These are phyloP conservation scores for Pseudogymnoascus sp. DNA, from an alignment of 2,329 filamentous ascomycete species.

Conservation along the genomic window DNA sequence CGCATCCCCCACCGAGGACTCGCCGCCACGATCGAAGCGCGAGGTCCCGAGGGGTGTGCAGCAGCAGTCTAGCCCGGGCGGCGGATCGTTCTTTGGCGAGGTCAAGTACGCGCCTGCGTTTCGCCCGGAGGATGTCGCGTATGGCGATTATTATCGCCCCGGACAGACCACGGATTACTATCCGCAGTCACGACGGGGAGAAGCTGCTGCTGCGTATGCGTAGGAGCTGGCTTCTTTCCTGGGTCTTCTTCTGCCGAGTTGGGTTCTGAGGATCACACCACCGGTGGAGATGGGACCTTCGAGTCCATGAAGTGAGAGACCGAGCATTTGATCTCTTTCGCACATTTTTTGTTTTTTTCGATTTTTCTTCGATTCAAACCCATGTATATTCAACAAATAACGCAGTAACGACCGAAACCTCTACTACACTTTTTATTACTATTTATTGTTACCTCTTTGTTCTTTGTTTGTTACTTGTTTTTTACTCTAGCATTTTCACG, in stretches of 20 bases:
- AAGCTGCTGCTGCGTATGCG: neutral
- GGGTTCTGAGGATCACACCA: neutral
- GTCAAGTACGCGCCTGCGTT: slow-evolving; percentile 6
- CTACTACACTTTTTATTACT: neutral
- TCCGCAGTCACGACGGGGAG: neutral
- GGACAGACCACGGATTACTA: neutral
- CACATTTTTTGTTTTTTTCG: neutral
- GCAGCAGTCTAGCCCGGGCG: neutral
- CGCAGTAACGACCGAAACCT: slow-evolving; percentile 1
- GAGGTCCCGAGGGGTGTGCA: neutral
- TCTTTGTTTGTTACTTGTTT: neutral
- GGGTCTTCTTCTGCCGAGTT: neutral
- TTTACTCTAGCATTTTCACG: slow-evolving; percentile 2
- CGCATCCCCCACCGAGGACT: neutral
- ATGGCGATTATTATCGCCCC: slow-evolving; percentile 6
- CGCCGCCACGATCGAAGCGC: neutral
- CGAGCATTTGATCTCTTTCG: neutral
- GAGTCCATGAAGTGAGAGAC: neutral
- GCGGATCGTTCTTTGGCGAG: slow-evolving; percentile 2
- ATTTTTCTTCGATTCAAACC: slow-evolving; percentile 7
- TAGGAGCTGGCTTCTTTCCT: neutral
- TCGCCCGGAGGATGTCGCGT: neutral
- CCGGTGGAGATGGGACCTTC: neutral
- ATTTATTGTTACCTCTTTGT: neutral
- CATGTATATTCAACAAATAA: slow-evolving; percentile 7